These are phyloP conservation scores for Tetrahymena malaccensis DNA, from an alignment of 73 alveolate species.

Conservation along the genomic window DNA sequence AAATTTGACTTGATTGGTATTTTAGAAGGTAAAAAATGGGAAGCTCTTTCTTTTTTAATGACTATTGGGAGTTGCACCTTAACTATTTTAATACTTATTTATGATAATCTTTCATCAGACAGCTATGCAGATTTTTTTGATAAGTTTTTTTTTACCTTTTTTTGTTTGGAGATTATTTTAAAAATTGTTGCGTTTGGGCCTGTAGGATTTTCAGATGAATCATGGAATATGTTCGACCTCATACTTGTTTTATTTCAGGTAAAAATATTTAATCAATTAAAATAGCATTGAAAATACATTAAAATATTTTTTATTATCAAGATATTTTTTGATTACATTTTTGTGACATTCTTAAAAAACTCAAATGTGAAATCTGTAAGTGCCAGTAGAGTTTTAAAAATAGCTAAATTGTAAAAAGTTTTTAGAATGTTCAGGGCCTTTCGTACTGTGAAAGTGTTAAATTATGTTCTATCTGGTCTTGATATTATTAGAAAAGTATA, in stretches of 20 bases:
- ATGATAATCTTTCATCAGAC: background rate
- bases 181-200: background rate
- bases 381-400: slow-evolving; percentile 34
- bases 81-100: background rate
- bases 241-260: slow-evolving; percentile 2
- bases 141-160: background rate
- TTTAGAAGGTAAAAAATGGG: background rate
- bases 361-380: slow-evolving; percentile 4
- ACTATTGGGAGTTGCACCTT: background rate
- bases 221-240: slow-evolving; percentile 28
- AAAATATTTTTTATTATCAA: background rate
- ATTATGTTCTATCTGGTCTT: slow-evolving; percentile 11
- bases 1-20: background rate
- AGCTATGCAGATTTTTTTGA: background rate
- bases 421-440: slow-evolving; percentile 39
- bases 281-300: background rate
- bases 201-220: background rate
- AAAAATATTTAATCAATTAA: background rate
- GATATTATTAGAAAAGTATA: slow-evolving; percentile 18
- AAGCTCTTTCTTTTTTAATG: background rate
- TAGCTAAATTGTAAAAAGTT: slow-evolving; percentile 28
- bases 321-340: slow-evolving; percentile 16
- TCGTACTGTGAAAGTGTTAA: slow-evolving; percentile 12
- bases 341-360: slow-evolving; percentile 5
- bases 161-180: background rate